Evolutionary conservation across 306 rosid species (phyloP), one percentile per base, ranked within the genome.

Genomic region (Urtica urens): DNA sequence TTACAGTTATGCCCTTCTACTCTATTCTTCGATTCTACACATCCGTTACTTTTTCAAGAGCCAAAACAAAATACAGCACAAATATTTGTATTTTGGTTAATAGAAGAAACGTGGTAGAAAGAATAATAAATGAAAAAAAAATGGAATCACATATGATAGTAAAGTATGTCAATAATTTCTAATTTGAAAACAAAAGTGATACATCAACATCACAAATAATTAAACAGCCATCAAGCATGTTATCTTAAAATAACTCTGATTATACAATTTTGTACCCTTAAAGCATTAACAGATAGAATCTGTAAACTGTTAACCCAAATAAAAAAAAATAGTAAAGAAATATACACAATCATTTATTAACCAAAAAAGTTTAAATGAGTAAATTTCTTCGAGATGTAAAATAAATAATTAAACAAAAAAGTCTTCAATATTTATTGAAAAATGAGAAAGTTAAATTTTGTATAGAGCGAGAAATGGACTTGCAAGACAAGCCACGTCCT

Each of bases 401-500:
- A 22, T 21, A n/a, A 45, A 45, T 22, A 9, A 21, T 21, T 21
- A 18, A 11, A 31, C n/a, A 0, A 31, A 7, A 10, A 35, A 35
- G n/a, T 1, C n/a, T 42, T 41, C 7, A 16, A 13, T 3, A 7
- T 17, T n/a, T 28, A 16, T 24, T 23, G 35, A 58, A 25, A 30
- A 39, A 25, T 23, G 53, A 23, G 39, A 13, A 26, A 31, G 66
- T 13, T 4, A 38, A 13, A 38, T 28, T 10, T 39, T 19, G 20
- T 30, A 23, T 22, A 17, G 31, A 35, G 19, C 44, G 30, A 15
- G 49, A 41, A 43, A 13, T 42, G 42, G 38, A 25, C 58, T 63
- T 63, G 48, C 33, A 38, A 51, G 41, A 44, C 46, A 65, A 49
- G 72, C 76, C 76, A 65, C 63, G 64, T 69, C 29, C 39, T 11